Base-by-base conservation (phyloP, 345 rosid species). In the Populus ilicifolia region DNA sequence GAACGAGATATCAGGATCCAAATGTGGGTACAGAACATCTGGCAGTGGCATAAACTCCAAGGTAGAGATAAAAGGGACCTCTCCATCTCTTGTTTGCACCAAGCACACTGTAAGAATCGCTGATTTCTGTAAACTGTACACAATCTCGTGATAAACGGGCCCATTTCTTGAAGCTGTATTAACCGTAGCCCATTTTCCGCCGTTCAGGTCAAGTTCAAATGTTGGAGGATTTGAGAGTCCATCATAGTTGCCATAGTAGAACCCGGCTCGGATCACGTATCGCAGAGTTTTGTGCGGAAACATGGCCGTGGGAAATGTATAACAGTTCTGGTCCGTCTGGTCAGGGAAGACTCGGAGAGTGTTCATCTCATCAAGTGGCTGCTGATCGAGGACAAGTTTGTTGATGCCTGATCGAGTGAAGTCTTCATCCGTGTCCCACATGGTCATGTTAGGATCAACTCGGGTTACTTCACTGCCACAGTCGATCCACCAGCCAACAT, bases 241-340 rank as follows among this genome's bases (percentile, higher is more conserved):
- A 20, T 80, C 80, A 9, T 77, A 80, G 73, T 82, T 78, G 17
- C 78, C 82, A 41, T 75, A 80, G 72, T 56, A 69, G 71, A 80
- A 85, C 23, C 74, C 78, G n/a, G 83, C 85, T 8, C 78, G 56
- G 70, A 82, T 72, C 11, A 78, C 75, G 70, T 77, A 75, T 5
- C 72, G 69, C 1, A 16, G 16, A 25, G 75, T 50, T 5, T 20
- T 54, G 16, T 65, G 50, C 50, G 14, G 17, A 44, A 13, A 44
- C 50, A 13, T 36, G 20, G 39, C 9, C 0, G 67, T 10, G 1
- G 82, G 83, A 10, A 82, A 18, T 1, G 30, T 69, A 80, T 78
- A 82, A 27, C 84, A 85, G 65, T 75, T 71, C 52, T 54, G 73
- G 23, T 50, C 73, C 39, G 27, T 36, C 23, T 38, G 50, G 16